Evolutionary conservation across 352 stramenopile species (phyloP).

Genomic region (Globisporangium camurandrum): DNA sequence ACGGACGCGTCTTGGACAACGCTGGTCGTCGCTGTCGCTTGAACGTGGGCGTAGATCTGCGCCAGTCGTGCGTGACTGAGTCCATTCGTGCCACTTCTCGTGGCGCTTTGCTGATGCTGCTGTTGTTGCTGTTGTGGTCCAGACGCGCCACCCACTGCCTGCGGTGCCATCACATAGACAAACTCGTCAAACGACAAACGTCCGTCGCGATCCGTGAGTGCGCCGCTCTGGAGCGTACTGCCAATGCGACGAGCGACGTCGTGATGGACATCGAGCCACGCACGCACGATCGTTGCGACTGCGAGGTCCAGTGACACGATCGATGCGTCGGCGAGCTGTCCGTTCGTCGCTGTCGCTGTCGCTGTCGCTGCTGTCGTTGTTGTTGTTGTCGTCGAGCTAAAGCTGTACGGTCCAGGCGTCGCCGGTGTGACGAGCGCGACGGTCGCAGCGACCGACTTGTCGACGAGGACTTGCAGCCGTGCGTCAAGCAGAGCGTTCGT

Average conservation of each 20-base stretch:
- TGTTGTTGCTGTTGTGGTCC: slow-evolving; percentile 2
- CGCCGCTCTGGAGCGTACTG: slow-evolving; percentile 23
- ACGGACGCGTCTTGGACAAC: not conserved
- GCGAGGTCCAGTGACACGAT: slow-evolving; percentile 30
- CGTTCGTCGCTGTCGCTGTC: slow-evolving; percentile 11
- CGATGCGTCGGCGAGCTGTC: slow-evolving; percentile 19
- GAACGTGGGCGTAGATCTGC: slow-evolving; percentile 19
- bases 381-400: not conserved
- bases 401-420: slow-evolving; percentile 20
- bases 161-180: slow-evolving; percentile 21
- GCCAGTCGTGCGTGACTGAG: slow-evolving; percentile 17
- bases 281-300: slow-evolving; percentile 18
- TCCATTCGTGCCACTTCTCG: too few species aligned
- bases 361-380: not conserved
- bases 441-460: slow-evolving; percentile 12
- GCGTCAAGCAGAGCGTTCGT: slow-evolving; percentile 15
- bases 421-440: slow-evolving; percentile 23
- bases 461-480: slow-evolving; percentile 13
- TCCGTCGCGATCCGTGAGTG: slow-evolving; percentile 3
- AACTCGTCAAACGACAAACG: slow-evolving; percentile 32
- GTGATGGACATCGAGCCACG: slow-evolving; percentile 23
- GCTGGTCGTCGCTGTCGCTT: not conserved
- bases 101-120: not conserved
- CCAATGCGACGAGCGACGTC: slow-evolving; percentile 17
- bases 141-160: not conserved